Evolutionary conservation across 495 filamentous ascomycete species (phyloP), one percentile per base, ranked within the genome.

Genomic region (Amphirosellinia nigrospora): DNA sequence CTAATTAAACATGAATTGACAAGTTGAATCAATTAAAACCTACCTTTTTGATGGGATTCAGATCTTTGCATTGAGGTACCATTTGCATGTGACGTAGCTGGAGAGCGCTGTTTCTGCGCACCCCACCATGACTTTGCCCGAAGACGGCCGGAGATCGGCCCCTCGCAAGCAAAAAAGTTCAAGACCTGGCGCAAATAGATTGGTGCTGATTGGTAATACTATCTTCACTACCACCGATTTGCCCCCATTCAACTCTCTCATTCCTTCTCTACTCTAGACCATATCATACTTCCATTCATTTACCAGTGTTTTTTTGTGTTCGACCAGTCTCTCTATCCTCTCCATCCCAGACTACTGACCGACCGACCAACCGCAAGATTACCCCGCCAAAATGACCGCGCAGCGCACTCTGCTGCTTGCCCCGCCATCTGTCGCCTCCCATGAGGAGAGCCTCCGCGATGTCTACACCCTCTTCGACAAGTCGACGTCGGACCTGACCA

Each of bases 401-500:
- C 70, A 68, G 59, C 81, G 86, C 72, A 87, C 86, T 15, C 84
- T 88, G 55, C 82, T 87, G 41, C 80, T 88, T 52, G 86, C 86
- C 13, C 86, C 86, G 16, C 84, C 86, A 13, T 86, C 84, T 30
- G 79, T 86, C 75, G 81, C 86, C 56, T 75, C 80, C 55, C 81
- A 85, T 72, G 82, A 85, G 72, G 80, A 82, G 64, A 81, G 79
- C 62, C 73, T 87, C 63, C 77, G 73, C 68, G 63, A 75, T 60
- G 81, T 86, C 66, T 78, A 87, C 63, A 58, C 82, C 21, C 83
- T 88, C 45, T 88, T 92, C 80, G 88, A 93, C 77, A 91, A 93
- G 74, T 79, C 83, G 66, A 81, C 85, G 41, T 94, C 93, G 59
- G 96, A 99, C 77, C 85, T 99, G 46, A 96, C 98, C 78, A 99